These are phyloP conservation scores for Amanita polypyramis DNA, from an alignment of 768 basidiomycete genomes.

Conservation along the genomic window DNA sequence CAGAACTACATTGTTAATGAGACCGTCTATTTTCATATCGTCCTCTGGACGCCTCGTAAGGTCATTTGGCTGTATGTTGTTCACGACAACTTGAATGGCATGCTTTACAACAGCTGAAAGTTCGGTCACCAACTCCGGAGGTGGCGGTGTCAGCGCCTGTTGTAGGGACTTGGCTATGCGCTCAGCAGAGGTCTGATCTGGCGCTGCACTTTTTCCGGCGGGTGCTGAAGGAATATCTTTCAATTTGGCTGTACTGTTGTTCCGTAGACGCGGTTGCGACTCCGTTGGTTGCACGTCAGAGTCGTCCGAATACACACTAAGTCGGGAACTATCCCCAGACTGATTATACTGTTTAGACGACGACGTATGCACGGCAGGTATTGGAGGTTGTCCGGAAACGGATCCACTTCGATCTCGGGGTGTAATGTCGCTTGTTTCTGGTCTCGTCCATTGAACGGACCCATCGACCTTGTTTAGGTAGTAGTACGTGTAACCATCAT, in stretches of 20 bases:
- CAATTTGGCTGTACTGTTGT: conserved; percentile 17
- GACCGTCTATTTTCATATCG: conserved; percentile 46
- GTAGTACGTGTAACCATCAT: conserved; percentile 75
- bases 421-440: conserved; percentile 24
- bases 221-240: conserved; percentile 9
- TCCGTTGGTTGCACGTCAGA: conserved; percentile 57
- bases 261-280: conserved; percentile 16
- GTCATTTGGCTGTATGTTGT: conserved; percentile 41
- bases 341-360: conserved; percentile 18
- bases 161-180: conserved; percentile 59
- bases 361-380: conserved; percentile 12
- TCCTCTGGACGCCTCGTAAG: conserved; percentile 40
- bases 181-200: conserved; percentile 46
- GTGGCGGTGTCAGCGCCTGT: conserved; percentile 42
- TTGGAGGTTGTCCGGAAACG: conserved; percentile 11
- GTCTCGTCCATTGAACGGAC: conserved; percentile 57
- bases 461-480: conserved; percentile 69
- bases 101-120: conserved; percentile 47
- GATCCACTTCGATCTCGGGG: conserved; percentile 2
- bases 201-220: conserved; percentile 11
- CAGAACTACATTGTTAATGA: conserved; percentile 54
- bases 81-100: conserved; percentile 53
- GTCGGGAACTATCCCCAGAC: conserved; percentile 28
- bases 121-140: conserved; percentile 50
- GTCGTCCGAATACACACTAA: conserved; percentile 72